Percentiles rank a stretch among this genome's conserved stretches.
These are phyloP conservation scores for Russula foetens DNA, from an alignment of 768 basidiomycete species.

Conservation along the genomic window DNA sequence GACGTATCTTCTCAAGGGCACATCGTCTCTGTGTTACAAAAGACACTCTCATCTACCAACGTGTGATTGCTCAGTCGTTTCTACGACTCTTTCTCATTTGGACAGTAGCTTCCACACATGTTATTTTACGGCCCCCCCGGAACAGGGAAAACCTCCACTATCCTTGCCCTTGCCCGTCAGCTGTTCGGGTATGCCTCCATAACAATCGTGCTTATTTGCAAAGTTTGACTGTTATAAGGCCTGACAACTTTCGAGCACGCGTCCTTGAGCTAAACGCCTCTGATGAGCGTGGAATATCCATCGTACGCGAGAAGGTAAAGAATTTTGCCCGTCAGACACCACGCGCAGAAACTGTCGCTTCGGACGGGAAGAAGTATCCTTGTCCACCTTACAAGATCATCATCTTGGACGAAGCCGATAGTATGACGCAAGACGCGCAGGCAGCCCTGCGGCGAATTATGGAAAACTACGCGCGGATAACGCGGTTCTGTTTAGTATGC, in stretches of 20 bases:
- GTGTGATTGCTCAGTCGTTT: conserved; percentile 34
- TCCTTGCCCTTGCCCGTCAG: conserved; percentile 87
- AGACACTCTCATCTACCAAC: conserved; percentile 88
- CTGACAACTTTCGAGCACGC: conserved; percentile 86
- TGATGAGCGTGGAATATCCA: conserved; percentile 94
- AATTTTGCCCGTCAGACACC: conserved; percentile 92
- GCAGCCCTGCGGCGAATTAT: conserved; percentile 96
- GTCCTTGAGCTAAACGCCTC: conserved; percentile 98
- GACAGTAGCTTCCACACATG: conserved; percentile 91
- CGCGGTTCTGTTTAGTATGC: conserved; percentile 95
- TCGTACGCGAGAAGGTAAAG: conserved; percentile 98
- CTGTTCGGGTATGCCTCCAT: conserved; percentile 70
- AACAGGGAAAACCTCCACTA: conserved; percentile 97
- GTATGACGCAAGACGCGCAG: conserved; percentile 99
- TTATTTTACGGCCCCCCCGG: conserved; percentile 99
- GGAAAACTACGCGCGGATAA: conserved; percentile 97
- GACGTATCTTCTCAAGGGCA: conserved; percentile 98
- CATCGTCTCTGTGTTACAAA: conserved; percentile 84
- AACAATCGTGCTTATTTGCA: no score
- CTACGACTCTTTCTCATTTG: not conserved
- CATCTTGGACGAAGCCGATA: conserved; percentile 97
- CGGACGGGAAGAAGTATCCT: conserved; percentile 79
- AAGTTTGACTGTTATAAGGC: conserved; percentile 40
- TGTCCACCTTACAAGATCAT: conserved; percentile 99
- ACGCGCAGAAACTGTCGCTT: conserved; percentile 60